A percentile compares a stretch with the other conserved stretches of the same genome.
Conservation (phyloP, 306 rosid species). For the Castanea mollissima region DNA sequence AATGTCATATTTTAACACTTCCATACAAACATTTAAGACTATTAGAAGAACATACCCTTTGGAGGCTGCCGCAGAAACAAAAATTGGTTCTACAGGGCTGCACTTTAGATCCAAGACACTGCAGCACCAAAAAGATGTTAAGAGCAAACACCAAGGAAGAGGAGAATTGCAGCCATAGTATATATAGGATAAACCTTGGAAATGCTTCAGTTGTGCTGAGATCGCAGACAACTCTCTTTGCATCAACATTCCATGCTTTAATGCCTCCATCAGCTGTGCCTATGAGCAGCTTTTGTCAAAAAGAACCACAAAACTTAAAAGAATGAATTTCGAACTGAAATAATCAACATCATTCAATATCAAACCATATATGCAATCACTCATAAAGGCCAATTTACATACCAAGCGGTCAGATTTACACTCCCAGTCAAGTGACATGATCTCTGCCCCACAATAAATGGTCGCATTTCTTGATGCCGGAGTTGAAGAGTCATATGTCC, state of each 20-base stretch:
- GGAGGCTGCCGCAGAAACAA: constrained; percentile 95
- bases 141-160: constrained; percentile 13
- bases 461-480: constrained; percentile 96
- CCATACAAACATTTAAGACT: constrained; percentile 4
- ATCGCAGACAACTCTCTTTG: constrained; percentile 97
- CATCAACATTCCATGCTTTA: constrained; percentile 97
- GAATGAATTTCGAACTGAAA: constrained; percentile 21
- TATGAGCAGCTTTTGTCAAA: constrained; percentile 80
- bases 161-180: constrained; percentile 5
- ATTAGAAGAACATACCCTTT: constrained; percentile 55
- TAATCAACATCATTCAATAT: constrained; percentile 5
- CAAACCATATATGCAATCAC: constrained; percentile 13
- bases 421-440: constrained; percentile 94
- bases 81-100: constrained; percentile 94
- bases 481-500: constrained; percentile 91
- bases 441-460: constrained; percentile 90
- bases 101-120: constrained; percentile 93
- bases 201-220: constrained; percentile 74
- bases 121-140: constrained; percentile 30
- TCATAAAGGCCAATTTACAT: constrained; percentile 37
- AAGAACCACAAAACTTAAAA: constrained; percentile 34
- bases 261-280: constrained; percentile 93
- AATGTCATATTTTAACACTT: constrained; percentile 9
- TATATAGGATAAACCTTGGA: constrained; percentile 62
- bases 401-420: constrained; percentile 96